Base-by-base conservation (phyloP, 2,329 filamentous ascomycete genomes). In the Helotiales sp. region DNA sequence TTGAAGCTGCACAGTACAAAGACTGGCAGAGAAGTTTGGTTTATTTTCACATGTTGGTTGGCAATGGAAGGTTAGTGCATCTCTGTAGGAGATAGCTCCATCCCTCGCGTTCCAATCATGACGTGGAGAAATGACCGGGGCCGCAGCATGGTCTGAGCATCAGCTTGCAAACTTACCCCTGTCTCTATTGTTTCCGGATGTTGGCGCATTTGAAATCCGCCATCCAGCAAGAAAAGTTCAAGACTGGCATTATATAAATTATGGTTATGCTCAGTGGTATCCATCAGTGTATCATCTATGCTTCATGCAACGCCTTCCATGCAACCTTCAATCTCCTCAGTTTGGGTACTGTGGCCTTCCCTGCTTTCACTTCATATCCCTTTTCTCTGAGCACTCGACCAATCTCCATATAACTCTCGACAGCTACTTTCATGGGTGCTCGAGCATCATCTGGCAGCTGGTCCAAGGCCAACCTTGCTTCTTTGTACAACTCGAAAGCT, bases 391-490 rank as follows among this genome's bases (percentile, higher is more conserved):
- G 67, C n/a, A 86, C 82, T 40, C 85, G 74, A 13, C 86, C 88
- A 68, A 91, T 91, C 69, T 89, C 86, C 82, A 91, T 88, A 67
- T 91, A 90, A 62, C 86, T 89, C 71, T 90, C 87, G 0, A 90
- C 85, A 0, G 86, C 87, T 5, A 89, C 86, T 12, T 85, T 77
- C 69, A 90, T 83, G 0, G 86, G 84, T 0, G 81, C 85, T 62
- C 83, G 77, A 0, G 82, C 84, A 65, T 86, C 80, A 0, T 59
- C 48, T 0, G 88, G 88, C 0, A 92, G 73, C 61, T 79, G 73
- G 49, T 86, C 79, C 63, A 92, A 89, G 0, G 81, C 79, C 1
- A 67, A 70, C 52, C 79, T 75, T 2, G 84, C 82, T 9, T 76
- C 73, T 5, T 75, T 68, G 67, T 91, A 89, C 27, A 86, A 76